These are phyloP conservation scores for Myriangium duriaei DNA, from an alignment of 2,329 filamentous ascomycete species.

Conservation along the genomic window DNA sequence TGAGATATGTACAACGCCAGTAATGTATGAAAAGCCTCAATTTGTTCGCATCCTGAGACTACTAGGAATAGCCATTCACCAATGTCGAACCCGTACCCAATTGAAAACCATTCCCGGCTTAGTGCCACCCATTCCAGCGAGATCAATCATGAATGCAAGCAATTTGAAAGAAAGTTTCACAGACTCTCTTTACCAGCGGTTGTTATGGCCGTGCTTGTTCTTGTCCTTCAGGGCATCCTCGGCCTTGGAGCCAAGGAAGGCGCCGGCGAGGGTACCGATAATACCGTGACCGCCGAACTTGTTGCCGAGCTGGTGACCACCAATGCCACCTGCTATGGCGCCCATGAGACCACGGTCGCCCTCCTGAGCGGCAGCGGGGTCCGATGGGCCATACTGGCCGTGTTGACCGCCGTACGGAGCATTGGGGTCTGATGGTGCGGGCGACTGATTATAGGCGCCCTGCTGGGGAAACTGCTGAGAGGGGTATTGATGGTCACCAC, in stretches of 20 bases:
- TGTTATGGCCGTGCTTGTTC: no score
- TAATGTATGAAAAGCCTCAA: no score
- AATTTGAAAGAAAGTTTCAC: no score
- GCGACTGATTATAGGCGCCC: slow-evolving; percentile 24
- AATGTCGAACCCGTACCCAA: no score
- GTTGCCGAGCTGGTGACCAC: slow-evolving; percentile 43
- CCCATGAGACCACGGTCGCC: slow-evolving; percentile 47
- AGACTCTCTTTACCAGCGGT: no score
- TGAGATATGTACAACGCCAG: no score
- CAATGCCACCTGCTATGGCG: slow-evolving; percentile 43
- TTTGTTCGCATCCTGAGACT: no score
- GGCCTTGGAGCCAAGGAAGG: slow-evolving; percentile 42
- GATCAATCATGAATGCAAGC: no score
- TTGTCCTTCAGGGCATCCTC: slow-evolving; percentile 42
- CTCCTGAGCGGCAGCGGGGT: slow-evolving; percentile 35
- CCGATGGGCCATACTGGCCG: slow-evolving; percentile 31
- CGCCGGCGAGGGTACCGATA: slow-evolving; percentile 45
- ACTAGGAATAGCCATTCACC: no score
- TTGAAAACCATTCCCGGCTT: no score
- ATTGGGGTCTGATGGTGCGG: slow-evolving; percentile 14
- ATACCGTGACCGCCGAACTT: slow-evolving; percentile 44
- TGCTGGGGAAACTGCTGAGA: slow-evolving; percentile 29
- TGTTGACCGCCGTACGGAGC: slow-evolving; percentile 23
- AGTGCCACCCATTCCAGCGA: no score
- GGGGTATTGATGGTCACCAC: slow-evolving; percentile 20